phyloP scores from a whole-genome alignment of 805 yeast genomes.

The Kuraishia hungarica region DNA sequence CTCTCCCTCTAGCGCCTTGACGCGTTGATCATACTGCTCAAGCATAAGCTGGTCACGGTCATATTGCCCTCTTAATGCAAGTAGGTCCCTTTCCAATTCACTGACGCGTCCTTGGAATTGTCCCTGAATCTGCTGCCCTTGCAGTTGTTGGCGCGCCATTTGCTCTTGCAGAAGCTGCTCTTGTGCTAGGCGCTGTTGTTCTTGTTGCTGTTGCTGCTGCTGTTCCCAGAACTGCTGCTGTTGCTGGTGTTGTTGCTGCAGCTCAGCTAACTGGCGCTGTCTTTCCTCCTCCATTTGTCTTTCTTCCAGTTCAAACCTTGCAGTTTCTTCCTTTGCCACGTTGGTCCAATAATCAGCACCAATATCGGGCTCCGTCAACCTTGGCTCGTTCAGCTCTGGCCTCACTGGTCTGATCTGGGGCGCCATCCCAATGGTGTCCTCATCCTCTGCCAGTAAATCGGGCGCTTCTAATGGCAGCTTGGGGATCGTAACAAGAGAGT shows the following conservation, averaged over 20 bases:
- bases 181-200: slow-evolving; percentile 62
- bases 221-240: slow-evolving; percentile 70
- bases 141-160: slow-evolving; percentile 58
- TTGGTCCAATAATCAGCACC: slow-evolving; percentile 36
- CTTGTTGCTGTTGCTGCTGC: slow-evolving; percentile 63
- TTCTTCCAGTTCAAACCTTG: slow-evolving; percentile 26
- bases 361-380: slow-evolving; percentile 42
- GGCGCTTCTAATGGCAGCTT: slow-evolving; percentile 55
- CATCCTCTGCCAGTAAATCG: slow-evolving; percentile 41
- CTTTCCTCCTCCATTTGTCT: slow-evolving; percentile 51
- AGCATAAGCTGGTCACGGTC: slow-evolving; percentile 79
- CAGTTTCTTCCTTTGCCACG: slow-evolving; percentile 22
- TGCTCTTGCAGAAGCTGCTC: slow-evolving; percentile 63
- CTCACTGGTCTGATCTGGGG: slow-evolving; percentile 13
- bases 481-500: slow-evolving; percentile 77
- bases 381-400: slow-evolving; percentile 31
- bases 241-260: slow-evolving; percentile 56
- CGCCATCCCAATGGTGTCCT: slow-evolving; percentile 20
- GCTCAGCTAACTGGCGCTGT: slow-evolving; percentile 48
- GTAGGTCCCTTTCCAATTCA: slow-evolving; percentile 73
- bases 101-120: slow-evolving; percentile 75
- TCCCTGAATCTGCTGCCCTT: slow-evolving; percentile 60
- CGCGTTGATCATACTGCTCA: slow-evolving; percentile 82
- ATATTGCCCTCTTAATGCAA: slow-evolving; percentile 69
- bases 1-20: slow-evolving; percentile 73